Conservation (phyloP, 208 protist species). For the Sergeia podlipaevii region DNA sequence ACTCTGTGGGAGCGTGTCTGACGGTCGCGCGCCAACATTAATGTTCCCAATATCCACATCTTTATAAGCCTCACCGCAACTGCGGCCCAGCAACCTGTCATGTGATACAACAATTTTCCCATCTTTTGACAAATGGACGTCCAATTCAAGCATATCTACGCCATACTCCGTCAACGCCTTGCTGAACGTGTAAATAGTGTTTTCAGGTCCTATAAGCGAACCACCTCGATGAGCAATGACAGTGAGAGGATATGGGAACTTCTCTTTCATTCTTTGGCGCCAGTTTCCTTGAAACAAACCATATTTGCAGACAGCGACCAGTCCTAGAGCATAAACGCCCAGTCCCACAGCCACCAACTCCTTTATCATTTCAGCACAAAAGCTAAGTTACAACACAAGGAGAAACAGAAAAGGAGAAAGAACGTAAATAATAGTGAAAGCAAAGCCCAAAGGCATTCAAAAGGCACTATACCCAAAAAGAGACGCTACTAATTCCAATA, state of each 20-base stretch:
- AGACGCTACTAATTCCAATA: background rate
- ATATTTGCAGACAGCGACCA: conserved; percentile 13
- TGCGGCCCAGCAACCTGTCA: conserved; percentile 37
- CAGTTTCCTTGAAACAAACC: conserved; percentile 11
- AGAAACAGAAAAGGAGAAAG: conserved; percentile 1
- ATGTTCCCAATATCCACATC: conserved; percentile 32
- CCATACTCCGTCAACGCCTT: conserved; percentile 26
- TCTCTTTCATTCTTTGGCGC: conserved; percentile 28
- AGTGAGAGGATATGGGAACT: conserved; percentile 58
- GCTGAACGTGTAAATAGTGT: conserved; percentile 75
- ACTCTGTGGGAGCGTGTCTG: conserved; percentile 48
- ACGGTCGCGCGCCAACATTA: conserved; percentile 37
- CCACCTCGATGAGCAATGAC: conserved; percentile 76
- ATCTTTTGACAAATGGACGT: conserved; percentile 68
- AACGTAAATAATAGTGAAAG: conserved; percentile 7
- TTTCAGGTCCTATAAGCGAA: conserved; percentile 66
- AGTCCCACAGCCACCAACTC: background rate
- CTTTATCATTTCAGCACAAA: background rate
- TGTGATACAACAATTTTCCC: conserved; percentile 65
- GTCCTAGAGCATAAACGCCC: conserved; percentile 8
- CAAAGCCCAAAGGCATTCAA: background rate
- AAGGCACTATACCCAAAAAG: too few relatives aligned
- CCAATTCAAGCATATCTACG: conserved; percentile 74
- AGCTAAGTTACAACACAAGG: background rate
- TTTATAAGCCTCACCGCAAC: conserved; percentile 33